Evolutionary conservation across 208 protist species (phyloP).

Genomic region (Leishmania guyanensis): DNA sequence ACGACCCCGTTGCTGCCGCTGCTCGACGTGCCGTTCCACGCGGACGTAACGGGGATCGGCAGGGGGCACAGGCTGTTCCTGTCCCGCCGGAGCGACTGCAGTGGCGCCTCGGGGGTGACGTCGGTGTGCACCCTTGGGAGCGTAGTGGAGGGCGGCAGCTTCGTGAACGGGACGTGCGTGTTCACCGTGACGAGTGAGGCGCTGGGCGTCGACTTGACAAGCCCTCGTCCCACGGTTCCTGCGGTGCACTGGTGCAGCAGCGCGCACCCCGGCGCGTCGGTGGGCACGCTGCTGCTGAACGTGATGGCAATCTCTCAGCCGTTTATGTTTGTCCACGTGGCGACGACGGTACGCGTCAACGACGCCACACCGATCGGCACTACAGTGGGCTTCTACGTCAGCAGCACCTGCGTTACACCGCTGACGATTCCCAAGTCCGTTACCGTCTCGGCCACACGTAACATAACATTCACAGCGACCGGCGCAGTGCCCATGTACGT

Average conservation of each 20-base stretch:
- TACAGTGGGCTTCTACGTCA: not conserved
- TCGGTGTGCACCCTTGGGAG: not conserved
- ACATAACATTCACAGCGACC: not conserved
- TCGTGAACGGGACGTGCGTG: not conserved
- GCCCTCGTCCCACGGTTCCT: not conserved
- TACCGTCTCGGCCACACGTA: not conserved
- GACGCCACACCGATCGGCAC: not conserved
- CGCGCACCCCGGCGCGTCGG: not conserved
- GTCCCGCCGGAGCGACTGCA: not conserved
- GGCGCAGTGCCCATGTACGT: slow-evolving; percentile 8
- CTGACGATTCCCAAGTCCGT: not conserved
- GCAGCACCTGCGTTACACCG: not conserved
- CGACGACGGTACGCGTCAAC: not conserved
- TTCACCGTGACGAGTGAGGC: slow-evolving; percentile 4
- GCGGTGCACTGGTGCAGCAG: slow-evolving; percentile 6
- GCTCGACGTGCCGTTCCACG: slow-evolving; percentile 13
- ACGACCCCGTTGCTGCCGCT: slow-evolving; percentile 12
- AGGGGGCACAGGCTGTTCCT: not conserved
- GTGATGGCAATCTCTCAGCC: not conserved
- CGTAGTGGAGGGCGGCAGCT: not conserved
- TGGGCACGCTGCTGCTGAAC: slow-evolving; percentile 6
- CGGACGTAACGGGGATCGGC: not conserved
- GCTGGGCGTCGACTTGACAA: not conserved
- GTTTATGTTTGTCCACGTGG: not conserved
- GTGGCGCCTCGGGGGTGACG: not conserved